Base-by-base conservation (phyloP, 1,139 yeast species). In the Starmera stellimalicola region DNA sequence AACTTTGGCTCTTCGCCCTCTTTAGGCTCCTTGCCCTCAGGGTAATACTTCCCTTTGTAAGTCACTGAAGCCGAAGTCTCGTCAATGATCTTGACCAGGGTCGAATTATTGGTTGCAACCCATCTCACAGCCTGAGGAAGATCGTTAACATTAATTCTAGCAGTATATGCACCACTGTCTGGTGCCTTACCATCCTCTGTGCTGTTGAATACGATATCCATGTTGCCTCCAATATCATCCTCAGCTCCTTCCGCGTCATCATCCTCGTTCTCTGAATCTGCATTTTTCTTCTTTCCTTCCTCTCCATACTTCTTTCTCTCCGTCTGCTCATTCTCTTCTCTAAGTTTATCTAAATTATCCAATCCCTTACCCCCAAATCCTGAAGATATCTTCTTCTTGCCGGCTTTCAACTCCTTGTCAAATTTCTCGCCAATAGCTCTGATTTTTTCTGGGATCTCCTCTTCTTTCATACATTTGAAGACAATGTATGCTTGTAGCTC, bases 291-390 rank as follows among this genome's bases (percentile, higher is more conserved):
- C 7, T 45, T 46, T 6, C 52, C 52, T 18, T 48, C 65, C 24
- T 55, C 56, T 26, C 57, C 65, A 36, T 53, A 58, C 2, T 59
- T 58, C 33, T 52, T 61, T 41, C 71, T 62, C 48, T 80, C 80
- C 32, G 65, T 49, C 36, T 63, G 66, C 39, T 75, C 64, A 24
- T 68, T 69, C 27, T 64, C 68, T 22, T 77, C 78, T 34, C 97
- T 64, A 9, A 71, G 65, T 34, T 73, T 74, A 40, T 84, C 94
- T 31, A 91, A 61, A 41, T 80, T 80, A 31, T 81, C 94, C 37
- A 91, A 65, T 1, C 98, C 98, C 48, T 82, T 80, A 16, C 98
- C 98, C 3, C 95, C 94, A 61, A 87, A 91, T 0, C 98, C 98
- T 37, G 73, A 71, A 16, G 70, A 66, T 35, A 71, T 65, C 48